These are phyloP conservation scores for Tolypocladium pustulatum DNA, from an alignment of 2,329 filamentous ascomycete species.

Conservation along the genomic window DNA sequence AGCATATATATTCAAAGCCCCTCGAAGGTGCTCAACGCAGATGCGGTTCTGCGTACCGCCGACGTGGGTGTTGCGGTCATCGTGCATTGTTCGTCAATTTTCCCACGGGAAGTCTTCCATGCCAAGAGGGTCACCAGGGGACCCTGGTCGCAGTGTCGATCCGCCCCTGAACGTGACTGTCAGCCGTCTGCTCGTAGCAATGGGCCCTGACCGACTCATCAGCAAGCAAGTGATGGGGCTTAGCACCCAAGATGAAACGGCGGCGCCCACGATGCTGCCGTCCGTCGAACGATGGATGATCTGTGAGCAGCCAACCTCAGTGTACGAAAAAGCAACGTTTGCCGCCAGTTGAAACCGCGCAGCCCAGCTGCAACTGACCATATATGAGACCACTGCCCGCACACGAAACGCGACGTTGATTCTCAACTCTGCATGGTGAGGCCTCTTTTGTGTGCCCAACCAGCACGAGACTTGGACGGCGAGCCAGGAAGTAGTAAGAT, in stretches of 20 bases:
- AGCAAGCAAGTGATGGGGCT: slow-evolving; percentile 4
- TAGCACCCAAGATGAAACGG: neutral
- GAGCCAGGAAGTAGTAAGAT: neutral
- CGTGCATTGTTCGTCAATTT: neutral
- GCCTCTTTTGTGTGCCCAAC: neutral
- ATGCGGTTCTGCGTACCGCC: neutral
- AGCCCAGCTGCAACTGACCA: neutral
- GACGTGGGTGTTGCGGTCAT: neutral
- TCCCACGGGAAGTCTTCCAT: too few relatives aligned
- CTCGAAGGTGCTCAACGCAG: neutral
- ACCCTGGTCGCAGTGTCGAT: neutral
- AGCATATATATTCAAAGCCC: neutral
- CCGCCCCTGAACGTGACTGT: neutral
- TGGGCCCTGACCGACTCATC: neutral
- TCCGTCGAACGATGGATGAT: neutral
- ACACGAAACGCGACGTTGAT: neutral
- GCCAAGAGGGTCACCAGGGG: neutral
- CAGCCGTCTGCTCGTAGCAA: neutral
- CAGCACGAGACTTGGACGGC: neutral
- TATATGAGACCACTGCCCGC: neutral
- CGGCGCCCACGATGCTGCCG: neutral
- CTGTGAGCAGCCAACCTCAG: neutral
- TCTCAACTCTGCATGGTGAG: neutral
- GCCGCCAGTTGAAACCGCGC: neutral
- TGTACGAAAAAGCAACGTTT: too few relatives aligned